A percentile compares a stretch with the other conserved stretches of the same genome.
phyloP scores from a whole-genome alignment of 768 basidiomycete genomes.

The Amanita rubescens region DNA sequence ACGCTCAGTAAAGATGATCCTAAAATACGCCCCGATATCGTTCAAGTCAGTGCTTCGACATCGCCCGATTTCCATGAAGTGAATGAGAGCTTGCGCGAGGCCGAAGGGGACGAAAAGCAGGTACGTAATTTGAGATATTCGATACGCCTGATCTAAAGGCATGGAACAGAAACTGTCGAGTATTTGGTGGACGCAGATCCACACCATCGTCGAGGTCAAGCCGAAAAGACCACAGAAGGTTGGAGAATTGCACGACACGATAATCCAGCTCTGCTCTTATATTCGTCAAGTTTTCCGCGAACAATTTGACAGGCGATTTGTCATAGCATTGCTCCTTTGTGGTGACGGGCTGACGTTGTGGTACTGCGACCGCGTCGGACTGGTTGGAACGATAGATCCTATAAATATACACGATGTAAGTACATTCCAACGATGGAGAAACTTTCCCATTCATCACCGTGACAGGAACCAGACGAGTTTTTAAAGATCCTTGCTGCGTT shows the following conservation, averaged over 20 bases:
- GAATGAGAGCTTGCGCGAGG: not conserved
- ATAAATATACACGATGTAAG: slow-evolving; percentile 9
- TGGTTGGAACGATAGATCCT: slow-evolving; percentile 6
- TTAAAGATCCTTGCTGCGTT: not conserved
- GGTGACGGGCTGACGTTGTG: slow-evolving; percentile 3
- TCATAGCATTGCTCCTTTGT: slow-evolving; percentile 5
- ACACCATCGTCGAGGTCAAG: not conserved
- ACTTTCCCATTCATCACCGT: not conserved
- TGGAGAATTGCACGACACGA: not conserved
- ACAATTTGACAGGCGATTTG: slow-evolving; percentile 10
- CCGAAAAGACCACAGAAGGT: not conserved
- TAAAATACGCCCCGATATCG: not conserved
- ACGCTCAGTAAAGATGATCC: not conserved
- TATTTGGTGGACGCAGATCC: not conserved
- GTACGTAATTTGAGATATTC: not conserved
- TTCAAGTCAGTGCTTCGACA: not conserved
- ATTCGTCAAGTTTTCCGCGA: slow-evolving; percentile 11
- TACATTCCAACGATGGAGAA: not conserved
- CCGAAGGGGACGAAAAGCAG: not conserved
- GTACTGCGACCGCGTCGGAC: slow-evolving; percentile 8
- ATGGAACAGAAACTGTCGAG: not conserved
- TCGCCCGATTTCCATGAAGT: not conserved
- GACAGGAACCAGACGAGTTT: not conserved
- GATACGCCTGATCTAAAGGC: too few relatives aligned
- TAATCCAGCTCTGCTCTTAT: slow-evolving; percentile 3